Evolutionary conservation across 2,329 filamentous ascomycete genomes (phyloP).

Genomic region (Exophiala xenobiotica): DNA sequence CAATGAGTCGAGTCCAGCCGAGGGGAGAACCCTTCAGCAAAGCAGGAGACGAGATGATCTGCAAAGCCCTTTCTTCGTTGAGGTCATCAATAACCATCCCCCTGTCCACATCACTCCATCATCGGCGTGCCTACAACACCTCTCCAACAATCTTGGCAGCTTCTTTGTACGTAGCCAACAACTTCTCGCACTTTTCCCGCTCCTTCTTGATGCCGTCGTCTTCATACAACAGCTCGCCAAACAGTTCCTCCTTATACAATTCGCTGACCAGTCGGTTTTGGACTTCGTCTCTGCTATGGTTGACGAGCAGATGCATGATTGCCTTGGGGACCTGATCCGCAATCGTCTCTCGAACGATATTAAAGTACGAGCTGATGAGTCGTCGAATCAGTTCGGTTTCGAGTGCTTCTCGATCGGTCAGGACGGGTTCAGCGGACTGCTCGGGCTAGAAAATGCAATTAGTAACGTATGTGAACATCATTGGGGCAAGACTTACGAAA

Average conservation of each 20-base stretch:
- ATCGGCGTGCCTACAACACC: slow-evolving; percentile 60
- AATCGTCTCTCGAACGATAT: slow-evolving; percentile 97
- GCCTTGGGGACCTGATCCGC: slow-evolving; percentile 98
- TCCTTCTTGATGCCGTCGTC: slow-evolving; percentile 97
- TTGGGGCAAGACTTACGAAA: slow-evolving; percentile 46
- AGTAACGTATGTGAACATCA: not conserved
- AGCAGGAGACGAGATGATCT: not conserved
- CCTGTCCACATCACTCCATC: not conserved
- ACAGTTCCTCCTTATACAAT: slow-evolving; percentile 87
- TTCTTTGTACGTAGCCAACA: slow-evolving; percentile 93
- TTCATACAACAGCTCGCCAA: slow-evolving; percentile 92
- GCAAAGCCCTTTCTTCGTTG: not conserved
- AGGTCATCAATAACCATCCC: not conserved
- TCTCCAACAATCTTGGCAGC: slow-evolving; percentile 98
- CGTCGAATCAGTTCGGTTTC: slow-evolving; percentile 96
- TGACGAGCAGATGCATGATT: slow-evolving; percentile 97
- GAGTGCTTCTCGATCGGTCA: slow-evolving; percentile 93
- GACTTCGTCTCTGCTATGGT: slow-evolving; percentile 96
- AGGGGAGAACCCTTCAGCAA: not conserved
- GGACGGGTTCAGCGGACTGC: slow-evolving; percentile 69
- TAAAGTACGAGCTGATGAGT: slow-evolving; percentile 97
- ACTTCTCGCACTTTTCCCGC: slow-evolving; percentile 95
- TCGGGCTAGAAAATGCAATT: slow-evolving; percentile 34
- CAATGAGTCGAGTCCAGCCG: not conserved
- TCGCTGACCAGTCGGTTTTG: slow-evolving; percentile 96